A percentile compares a stretch with the other conserved stretches of the same genome.
These are phyloP conservation scores for Geranium incanum DNA, from an alignment of 441 rosid species.

Conservation along the genomic window DNA sequence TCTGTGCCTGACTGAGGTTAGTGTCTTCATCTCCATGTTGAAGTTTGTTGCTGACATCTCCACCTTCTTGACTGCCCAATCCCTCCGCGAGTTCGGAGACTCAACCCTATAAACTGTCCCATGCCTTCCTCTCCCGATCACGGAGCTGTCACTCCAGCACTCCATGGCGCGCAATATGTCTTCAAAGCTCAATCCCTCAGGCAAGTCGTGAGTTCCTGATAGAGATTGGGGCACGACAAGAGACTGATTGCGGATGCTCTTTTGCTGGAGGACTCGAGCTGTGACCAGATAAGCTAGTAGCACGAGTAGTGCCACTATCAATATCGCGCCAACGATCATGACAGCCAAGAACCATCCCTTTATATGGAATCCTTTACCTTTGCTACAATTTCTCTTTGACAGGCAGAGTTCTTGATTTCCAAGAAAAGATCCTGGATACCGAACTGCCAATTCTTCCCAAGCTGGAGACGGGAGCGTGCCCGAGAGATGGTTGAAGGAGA, in stretches of 20 bases:
- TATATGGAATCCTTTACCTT: constrained; percentile 15
- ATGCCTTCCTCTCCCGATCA: constrained; percentile 46
- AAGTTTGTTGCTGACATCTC: constrained; percentile 28
- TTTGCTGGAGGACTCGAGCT: constrained; percentile 20
- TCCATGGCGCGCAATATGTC: constrained; percentile 33
- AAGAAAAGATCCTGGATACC: constrained; percentile 30
- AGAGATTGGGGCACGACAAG: constrained; percentile 19
- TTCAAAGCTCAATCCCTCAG: constrained; percentile 27
- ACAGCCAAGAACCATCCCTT: constrained; percentile 26
- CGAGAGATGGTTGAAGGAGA: constrained; percentile 36
- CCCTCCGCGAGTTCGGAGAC: constrained; percentile 22
- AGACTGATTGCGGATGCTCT: constrained; percentile 17
- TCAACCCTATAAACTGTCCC: constrained; percentile 43
- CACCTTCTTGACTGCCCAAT: constrained; percentile 34
- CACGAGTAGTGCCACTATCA: constrained; percentile 31
- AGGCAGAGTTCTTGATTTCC: constrained; percentile 40
- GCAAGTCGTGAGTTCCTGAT: constrained; percentile 29
- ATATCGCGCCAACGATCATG: constrained; percentile 22
- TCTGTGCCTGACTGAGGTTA: constrained; percentile 38
- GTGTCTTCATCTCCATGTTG: constrained; percentile 31
- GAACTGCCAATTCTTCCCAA: constrained; percentile 26
- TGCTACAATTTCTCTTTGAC: constrained; percentile 19
- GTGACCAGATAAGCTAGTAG: constrained; percentile 20
- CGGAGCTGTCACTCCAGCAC: constrained; percentile 32
- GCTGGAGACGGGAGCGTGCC: constrained; percentile 29